phyloP scores from a whole-genome alignment of 345 rosid genomes.

The Rhizophora mangle region DNA sequence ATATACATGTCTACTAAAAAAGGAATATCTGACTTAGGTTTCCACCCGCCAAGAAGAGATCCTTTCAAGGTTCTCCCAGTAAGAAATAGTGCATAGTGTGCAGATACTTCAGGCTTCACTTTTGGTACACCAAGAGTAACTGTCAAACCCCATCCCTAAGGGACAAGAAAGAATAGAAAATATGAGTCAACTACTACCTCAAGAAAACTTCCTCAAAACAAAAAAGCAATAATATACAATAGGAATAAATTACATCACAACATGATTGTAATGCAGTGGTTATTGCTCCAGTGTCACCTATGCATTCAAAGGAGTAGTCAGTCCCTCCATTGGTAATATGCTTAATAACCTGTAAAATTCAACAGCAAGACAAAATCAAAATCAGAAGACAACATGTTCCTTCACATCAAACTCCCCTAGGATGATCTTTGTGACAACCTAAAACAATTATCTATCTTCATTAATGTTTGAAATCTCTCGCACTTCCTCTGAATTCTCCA shows the following conservation, averaged over 20 bases:
- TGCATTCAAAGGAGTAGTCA: slow-evolving; percentile 85
- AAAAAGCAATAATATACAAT: background rate
- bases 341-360: slow-evolving; percentile 60
- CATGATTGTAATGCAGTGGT: slow-evolving; percentile 86
- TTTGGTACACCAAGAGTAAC: slow-evolving; percentile 92
- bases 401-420: background rate
- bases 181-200: background rate
- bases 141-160: slow-evolving; percentile 88
- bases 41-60: slow-evolving; percentile 83
- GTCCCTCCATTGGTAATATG: slow-evolving; percentile 79
- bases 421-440: too few species aligned
- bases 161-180: background rate
- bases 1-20: slow-evolving; percentile 66
- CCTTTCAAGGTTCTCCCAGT: slow-evolving; percentile 78
- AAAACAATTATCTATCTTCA: background rate
- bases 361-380: background rate
- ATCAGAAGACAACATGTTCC: background rate
- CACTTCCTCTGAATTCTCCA: background rate
- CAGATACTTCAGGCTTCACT: slow-evolving; percentile 66
- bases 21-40: slow-evolving; percentile 86
- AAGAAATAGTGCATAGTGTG: slow-evolving; percentile 72
- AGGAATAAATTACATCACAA: slow-evolving; percentile 55
- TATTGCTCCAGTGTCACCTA: slow-evolving; percentile 66
- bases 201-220: background rate
- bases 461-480: background rate